Evolutionary conservation across 805 yeast genomes (phyloP), one percentile per base, ranked within the genome.

Genomic region (baker's yeast (Saccharomyces cerevisiae)): DNA sequence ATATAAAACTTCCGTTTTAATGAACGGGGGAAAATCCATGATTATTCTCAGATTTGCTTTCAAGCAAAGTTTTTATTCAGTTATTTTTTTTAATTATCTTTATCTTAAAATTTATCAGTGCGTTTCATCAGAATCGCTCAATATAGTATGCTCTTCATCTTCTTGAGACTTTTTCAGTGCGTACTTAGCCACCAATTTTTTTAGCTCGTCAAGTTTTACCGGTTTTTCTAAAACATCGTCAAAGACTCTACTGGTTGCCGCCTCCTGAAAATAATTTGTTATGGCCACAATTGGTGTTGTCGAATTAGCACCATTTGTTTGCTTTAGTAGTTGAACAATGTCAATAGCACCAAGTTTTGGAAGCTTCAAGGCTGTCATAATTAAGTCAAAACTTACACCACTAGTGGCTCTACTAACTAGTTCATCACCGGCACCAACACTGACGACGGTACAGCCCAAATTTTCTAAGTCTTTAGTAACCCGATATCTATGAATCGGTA

Each of bases 181-280:
- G 51, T 66, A 68, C 51, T 65, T 68, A 8, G 70, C 62, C 21
- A 69, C 51, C 9, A 66, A 52, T 46, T 60, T 63, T 46, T 67
- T 62, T 30, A 70, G 48, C 28, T 63, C 63, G 14, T 58, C 58
- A 13, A 60, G 53, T 5, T 56, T 55, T 3, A 73, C 75, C 0
- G 97, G 97, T 65, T 87, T 87, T 63, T 87, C 94, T 22, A 89
- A 69, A 1, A 86, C 83, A 51, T 81, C 83, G 57, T 83, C 85
- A 68, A 89, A 89, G 10, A 73, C 62, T 9, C 77, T 77, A 17
- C 78, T 68, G 29, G 73, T 73, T 2, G 61, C 59, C 0, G 94
- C 90, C 55, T 89, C 96, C 55, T 80, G 79, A 46, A 82, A 81
- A 61, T 79, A 84, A 0, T 85, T 84, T 0, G 96, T 87, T 41